phyloP scores from a whole-genome alignment of 2,329 filamentous ascomycete genomes.

The Pestalotiopsis sp. region DNA sequence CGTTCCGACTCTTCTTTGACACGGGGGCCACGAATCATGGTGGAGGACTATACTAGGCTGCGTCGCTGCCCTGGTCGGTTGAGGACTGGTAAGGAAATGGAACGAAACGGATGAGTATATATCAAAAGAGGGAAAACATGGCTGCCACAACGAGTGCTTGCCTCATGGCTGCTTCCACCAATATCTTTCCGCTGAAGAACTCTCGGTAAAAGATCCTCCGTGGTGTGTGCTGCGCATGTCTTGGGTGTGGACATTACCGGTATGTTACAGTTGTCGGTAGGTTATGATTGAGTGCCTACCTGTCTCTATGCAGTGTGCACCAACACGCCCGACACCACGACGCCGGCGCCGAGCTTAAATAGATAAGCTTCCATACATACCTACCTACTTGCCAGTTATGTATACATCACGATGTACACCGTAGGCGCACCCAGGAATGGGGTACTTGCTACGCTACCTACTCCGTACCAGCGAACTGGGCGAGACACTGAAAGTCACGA shows the following conservation, averaged over 20 bases:
- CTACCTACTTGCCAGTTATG: too few species aligned
- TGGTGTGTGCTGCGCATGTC: too few species aligned
- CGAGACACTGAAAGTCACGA: background rate
- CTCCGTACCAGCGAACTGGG: background rate
- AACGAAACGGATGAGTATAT: too few species aligned
- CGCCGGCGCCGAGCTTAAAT: constrained; percentile 5
- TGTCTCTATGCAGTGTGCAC: background rate
- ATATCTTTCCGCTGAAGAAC: too few species aligned
- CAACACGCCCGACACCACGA: constrained; percentile 1
- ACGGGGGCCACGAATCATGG: background rate
- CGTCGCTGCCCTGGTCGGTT: background rate
- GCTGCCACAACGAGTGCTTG: too few species aligned
- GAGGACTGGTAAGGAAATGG: background rate
- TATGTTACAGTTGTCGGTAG: background rate
- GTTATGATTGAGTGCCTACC: background rate
- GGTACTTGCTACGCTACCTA: background rate
- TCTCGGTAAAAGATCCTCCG: too few species aligned
- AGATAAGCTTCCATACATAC: background rate
- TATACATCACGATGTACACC: background rate
- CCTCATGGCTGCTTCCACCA: too few species aligned
- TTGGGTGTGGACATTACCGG: too few species aligned
- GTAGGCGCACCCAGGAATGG: constrained; percentile 2
- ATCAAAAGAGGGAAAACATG: too few species aligned
- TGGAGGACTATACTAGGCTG: background rate
- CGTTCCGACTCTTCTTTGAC: background rate